Evolutionary conservation across 805 yeast genomes (phyloP), one percentile per base, ranked within the genome.

Genomic region (Maudiozyma bulderi): DNA sequence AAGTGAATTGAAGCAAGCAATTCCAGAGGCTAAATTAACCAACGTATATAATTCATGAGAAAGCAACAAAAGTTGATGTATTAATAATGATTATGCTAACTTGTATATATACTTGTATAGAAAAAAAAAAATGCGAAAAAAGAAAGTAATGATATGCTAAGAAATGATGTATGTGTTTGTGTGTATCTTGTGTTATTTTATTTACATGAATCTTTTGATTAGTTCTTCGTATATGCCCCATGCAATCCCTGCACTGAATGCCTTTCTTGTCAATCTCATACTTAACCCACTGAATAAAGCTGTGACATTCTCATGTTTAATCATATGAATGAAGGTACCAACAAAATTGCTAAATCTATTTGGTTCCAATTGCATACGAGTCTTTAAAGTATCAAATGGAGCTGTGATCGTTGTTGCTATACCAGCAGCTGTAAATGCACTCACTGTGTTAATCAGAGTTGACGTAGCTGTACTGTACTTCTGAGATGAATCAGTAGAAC

Each of bases 151-250:
- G n/a, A n/a, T n/a, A 20, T 39, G 30, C 30, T 39, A 40, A 6
- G 6, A 28, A 26, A 40, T 28, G 7, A 14, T 37, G 5, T 37
- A 40, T 26, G 29, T 40, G 10, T 40, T 10, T 6, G 33, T 15
- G 42, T 20, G 3, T 10, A 15, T n/a, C 9, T 15, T 40, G 29
- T 9, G 8, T 28, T 26, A 13, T 14, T 9, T 14, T 48, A 40
- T 48, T 47, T 50, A 57, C 54, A 58, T 53, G 49, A 64, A 58
- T 35, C 54, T 53, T 58, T 72, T 73, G 39, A 91, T 77, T 48
- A 91, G 68, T 62, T 93, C 97, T 65, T 93, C 99, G 64, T 91
- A 93, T 28, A 93, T 82, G 51, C 96, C 87, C 99, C 99, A 93
- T 45, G 96, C 89, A 52, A 93, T 88, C 1, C 96, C 97, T 0